Base-by-base conservation (phyloP, 768 basidiomycete species). In the Dioszegia hungarica region DNA sequence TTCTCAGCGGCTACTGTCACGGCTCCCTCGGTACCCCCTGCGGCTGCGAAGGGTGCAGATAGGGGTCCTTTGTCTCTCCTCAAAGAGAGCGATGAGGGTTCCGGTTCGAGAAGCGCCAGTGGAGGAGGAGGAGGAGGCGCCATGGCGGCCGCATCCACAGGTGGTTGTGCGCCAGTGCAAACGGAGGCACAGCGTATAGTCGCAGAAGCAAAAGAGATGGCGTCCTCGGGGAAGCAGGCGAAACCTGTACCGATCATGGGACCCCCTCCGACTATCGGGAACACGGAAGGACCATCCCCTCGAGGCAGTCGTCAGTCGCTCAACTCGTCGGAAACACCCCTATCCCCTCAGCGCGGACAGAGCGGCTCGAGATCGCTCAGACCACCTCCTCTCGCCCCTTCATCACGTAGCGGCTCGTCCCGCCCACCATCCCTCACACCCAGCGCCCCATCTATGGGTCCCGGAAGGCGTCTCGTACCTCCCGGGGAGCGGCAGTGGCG, bases 131-230 rank as follows among this genome's bases (percentile, higher is more conserved):
- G n/a, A n/a, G n/a, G n/a, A n/a, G n/a, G n/a, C n/a, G n/a, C n/a
- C n/a, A n/a, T n/a, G n/a, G n/a, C n/a, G n/a, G n/a, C n/a, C n/a
- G n/a, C n/a, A n/a, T n/a, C n/a, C n/a, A n/a, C n/a, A n/a, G 22
- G 22, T 6, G 38, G 10, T 10, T 12, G 28, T 11, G 14, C 20
- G 5, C 33, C 33, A 6, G 45, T 34, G 6, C 70, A 60, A 41
- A 72, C 70, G 11, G 70, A 72, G 40, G 70, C 70, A 46, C 70
- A 72, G 43, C 58, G 60, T 15, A 60, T 72, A 9, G 67, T 62
- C 3, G 70, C 66, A 24, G 70, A 64, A 9, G 67, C 59, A 8
- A 66, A 61, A 36, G 39, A 47, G 5, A 3, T 46, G 19, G 56
- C 56, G 12, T n/a, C 44, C 17, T 57, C 56, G 28, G 47, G 36